phyloP scores from a whole-genome alignment of 176 grass and related monocot genomes.

The Avena atlantica region DNA sequence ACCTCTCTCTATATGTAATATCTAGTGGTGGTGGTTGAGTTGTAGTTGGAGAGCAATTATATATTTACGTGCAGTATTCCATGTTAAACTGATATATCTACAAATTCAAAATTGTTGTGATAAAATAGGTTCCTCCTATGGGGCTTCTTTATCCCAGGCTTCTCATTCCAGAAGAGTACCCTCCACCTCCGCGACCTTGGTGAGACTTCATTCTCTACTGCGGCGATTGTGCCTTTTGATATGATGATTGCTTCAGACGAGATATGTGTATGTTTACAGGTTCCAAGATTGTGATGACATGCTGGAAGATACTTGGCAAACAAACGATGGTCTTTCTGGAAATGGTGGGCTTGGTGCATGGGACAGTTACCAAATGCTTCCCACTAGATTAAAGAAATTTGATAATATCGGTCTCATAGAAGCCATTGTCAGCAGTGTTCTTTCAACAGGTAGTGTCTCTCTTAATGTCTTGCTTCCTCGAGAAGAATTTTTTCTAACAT shows the following conservation, averaged over 20 bases:
- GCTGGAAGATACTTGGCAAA: conserved; percentile 93
- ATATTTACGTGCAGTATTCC: neutral
- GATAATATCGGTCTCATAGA: conserved; percentile 87
- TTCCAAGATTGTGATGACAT: conserved; percentile 97
- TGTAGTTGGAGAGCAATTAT: conserved; percentile 2
- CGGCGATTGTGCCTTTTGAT: conserved; percentile 32
- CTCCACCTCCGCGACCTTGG: conserved; percentile 85
- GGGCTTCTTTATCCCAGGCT: conserved; percentile 91
- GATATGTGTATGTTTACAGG: conserved; percentile 53
- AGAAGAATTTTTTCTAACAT: conserved; percentile 36
- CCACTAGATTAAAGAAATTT: conserved; percentile 82
- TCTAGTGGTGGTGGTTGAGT: neutral
- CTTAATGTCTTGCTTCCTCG: conserved; percentile 30
- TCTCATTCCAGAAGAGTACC: conserved; percentile 87
- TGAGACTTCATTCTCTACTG: conserved; percentile 47
- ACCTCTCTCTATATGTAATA: neutral
- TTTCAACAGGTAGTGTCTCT: conserved; percentile 81
- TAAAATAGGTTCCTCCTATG: conserved; percentile 91
- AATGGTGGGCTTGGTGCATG: conserved; percentile 78
- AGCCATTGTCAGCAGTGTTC: conserved; percentile 86
- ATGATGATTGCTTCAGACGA: conserved; percentile 22
- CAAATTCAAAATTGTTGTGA: conserved; percentile 28
- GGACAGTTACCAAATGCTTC: conserved; percentile 82
- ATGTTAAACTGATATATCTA: conserved; percentile 9
- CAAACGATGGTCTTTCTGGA: conserved; percentile 62